Base-by-base conservation (phyloP, 345 rosid species). In the Ricinus communis region DNA sequence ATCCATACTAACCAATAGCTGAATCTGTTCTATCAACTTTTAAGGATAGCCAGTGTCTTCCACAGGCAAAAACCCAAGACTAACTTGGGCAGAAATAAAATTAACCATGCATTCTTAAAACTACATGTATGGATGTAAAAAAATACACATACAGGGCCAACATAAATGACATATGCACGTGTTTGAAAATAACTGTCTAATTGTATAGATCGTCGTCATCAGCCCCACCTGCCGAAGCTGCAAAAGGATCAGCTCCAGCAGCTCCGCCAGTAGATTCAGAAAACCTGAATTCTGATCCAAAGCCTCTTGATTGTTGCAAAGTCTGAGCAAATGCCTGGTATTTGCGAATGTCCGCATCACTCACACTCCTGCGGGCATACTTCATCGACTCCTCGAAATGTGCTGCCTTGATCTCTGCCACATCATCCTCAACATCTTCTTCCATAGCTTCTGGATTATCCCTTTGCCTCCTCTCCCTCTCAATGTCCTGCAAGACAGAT, bases 311-410 rank as follows among this genome's bases (percentile, higher is more conserved):
- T 55, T 93, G 98, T 78, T 93, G 98, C 79, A 93, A 68, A 4
- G 98, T 93, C 70, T 93, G 98, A 58, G 98, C 96, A 82, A 93
- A 93, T 18, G 97, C 91, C 79, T 93, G 97, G 80, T 93, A 93
- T 73, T 93, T 91, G 72, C 96, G 87, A 52, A 93, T 91, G 70
- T 91, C 98, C 12, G 94, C 98, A 79, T 93, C 98, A 14, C 96
- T 90, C 33, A 90, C 98, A 86, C 97, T 90, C 74, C 95, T 82
- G 5, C 98, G 83, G 10, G 98, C 98, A 68, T 79, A 93, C 79
- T 90, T 93, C 97, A 93, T 90, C 15, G 98, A 90, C 73, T 93
- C 98, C 82, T 93, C 98, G 10, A 93, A 93, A 66, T 93, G 97
- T 2, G 91, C 89, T 10, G 97, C 85, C 75, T 81, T 87, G 69